phyloP scores from a whole-genome alignment of 257 asterid genomes.

The Fraxinus excelsior region DNA sequence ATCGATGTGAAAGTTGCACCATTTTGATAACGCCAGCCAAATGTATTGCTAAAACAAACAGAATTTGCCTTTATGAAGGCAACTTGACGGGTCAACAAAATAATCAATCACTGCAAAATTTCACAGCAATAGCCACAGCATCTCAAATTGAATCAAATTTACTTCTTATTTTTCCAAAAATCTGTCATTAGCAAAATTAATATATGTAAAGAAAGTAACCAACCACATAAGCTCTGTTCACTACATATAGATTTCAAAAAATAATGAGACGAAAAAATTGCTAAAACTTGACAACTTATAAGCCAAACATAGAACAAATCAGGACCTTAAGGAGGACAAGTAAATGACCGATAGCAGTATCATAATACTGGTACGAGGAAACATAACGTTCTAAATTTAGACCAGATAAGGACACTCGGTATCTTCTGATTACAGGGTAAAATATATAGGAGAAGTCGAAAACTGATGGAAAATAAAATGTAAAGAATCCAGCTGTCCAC shows the following conservation, averaged over 20 bases:
- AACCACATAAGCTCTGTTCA: not conserved
- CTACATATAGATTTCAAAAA: too few relatives aligned
- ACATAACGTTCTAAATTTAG: not conserved
- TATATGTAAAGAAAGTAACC: too few relatives aligned
- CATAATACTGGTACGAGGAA: not conserved
- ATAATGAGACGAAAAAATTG: not conserved
- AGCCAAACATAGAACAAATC: constrained; percentile 1
- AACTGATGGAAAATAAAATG: not conserved
- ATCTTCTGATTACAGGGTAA: not conserved
- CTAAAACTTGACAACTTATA: not conserved
- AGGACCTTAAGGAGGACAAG: not conserved
- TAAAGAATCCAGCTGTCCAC: not conserved
- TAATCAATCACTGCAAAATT: too few relatives aligned
- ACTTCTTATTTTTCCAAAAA: too few relatives aligned
- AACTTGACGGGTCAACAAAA: too few relatives aligned
- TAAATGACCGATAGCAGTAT: not conserved
- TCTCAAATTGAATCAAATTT: too few relatives aligned
- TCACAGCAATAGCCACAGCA: too few relatives aligned
- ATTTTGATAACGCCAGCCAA: too few relatives aligned
- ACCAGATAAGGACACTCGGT: not conserved
- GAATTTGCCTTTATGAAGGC: too few relatives aligned
- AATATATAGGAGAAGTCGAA: not conserved
- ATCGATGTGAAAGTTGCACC: too few relatives aligned
- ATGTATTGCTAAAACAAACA: too few relatives aligned
- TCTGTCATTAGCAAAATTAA: too few relatives aligned